A percentile compares a stretch with the other conserved stretches of the same genome.
These are phyloP conservation scores for Ceratocystis variospora DNA, from an alignment of 2,329 filamentous ascomycete genomes.

Conservation along the genomic window DNA sequence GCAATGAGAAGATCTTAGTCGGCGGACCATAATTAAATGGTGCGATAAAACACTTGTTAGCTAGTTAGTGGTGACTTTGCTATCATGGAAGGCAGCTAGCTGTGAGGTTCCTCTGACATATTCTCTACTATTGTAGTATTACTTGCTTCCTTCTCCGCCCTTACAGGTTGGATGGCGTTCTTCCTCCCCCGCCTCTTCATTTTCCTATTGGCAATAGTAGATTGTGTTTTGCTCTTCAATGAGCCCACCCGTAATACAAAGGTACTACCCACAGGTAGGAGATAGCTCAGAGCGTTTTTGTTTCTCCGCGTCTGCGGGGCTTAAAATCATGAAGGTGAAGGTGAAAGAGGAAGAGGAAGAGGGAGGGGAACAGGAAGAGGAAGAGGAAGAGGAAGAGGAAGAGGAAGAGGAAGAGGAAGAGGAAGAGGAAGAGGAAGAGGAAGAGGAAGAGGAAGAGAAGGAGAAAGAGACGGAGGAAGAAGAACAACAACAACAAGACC, in stretches of 20 bases:
- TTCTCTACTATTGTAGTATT: not conserved
- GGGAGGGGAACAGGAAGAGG: too few species aligned
- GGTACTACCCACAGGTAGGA: not conserved
- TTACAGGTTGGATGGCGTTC: not conserved
- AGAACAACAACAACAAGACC: not conserved
- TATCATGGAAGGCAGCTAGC: not conserved
- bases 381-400: too few species aligned
- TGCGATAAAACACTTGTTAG: not conserved
- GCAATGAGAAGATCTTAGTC: not conserved
- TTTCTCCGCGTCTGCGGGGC: not conserved
- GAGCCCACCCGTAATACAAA: not conserved
- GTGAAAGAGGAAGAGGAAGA: too few species aligned
- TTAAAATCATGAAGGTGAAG: not conserved
- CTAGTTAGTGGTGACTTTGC: not conserved
- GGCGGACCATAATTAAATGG: not conserved
- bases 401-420: too few species aligned
- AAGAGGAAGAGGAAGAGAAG: too few species aligned
- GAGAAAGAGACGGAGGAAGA: too few species aligned
- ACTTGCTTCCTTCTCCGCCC: not conserved
- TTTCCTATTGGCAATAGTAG: not conserved
- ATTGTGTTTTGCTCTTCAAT: not conserved
- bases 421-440: too few species aligned
- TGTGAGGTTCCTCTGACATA: not conserved
- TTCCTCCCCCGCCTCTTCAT: not conserved
- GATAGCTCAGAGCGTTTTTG: constrained; percentile 1